Conservation (phyloP, 2,329 filamentous ascomycete genomes). For the Pseudogymnoascus sp. region DNA sequence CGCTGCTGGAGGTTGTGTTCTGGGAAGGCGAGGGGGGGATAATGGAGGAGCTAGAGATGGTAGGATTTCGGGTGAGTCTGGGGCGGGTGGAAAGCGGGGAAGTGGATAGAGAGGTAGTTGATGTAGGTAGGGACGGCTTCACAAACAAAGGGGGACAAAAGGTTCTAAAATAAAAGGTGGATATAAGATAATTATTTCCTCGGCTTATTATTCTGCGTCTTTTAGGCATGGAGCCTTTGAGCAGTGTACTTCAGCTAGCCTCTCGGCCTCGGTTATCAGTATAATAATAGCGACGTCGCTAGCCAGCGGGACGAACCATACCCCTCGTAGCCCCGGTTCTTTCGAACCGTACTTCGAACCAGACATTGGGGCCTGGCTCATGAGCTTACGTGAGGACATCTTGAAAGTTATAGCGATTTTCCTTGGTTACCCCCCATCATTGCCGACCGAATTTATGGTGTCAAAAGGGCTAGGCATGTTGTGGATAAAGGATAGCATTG, state of each 20-base stretch:
- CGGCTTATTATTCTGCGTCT: background rate
- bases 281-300: background rate
- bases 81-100: background rate
- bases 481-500: too few species aligned
- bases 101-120: background rate
- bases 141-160: background rate
- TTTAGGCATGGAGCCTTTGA: background rate
- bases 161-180: background rate
- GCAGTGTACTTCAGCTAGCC: conserved; percentile 24
- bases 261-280: background rate
- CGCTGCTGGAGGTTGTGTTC: conserved; percentile 1
- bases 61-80: background rate
- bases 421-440: too few species aligned
- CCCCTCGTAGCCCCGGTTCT: too few species aligned
- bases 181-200: too few species aligned
- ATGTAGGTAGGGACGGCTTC: background rate
- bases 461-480: too few species aligned
- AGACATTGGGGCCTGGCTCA: too few species aligned
- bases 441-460: too few species aligned
- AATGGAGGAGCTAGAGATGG: background rate
- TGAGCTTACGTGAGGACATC: too few species aligned
- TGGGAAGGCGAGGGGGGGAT: background rate
- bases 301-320: background rate
- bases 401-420: too few species aligned
- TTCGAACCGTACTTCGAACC: too few species aligned